Percentiles rank a stretch among this genome's conserved stretches.
Conservation (phyloP, 2,329 filamentous ascomycete genomes). For the Chaetothyriales sp. region DNA sequence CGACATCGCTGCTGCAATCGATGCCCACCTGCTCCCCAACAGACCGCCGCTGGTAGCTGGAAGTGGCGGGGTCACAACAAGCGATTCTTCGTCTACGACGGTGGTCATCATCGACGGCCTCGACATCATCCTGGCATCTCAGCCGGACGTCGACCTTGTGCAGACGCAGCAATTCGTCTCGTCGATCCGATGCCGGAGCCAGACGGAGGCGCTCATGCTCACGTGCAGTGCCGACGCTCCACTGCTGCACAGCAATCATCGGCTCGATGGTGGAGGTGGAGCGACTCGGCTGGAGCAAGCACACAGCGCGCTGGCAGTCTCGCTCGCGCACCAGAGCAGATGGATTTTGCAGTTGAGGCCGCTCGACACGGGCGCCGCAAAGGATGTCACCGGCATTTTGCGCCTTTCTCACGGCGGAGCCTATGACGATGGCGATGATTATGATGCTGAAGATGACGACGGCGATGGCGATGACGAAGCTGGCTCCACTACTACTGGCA, state of each 20-base stretch:
- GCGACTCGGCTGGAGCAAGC: conserved; percentile 54
- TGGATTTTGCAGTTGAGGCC: conserved; percentile 57
- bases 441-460: conserved; percentile 14
- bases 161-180: conserved; percentile 9
- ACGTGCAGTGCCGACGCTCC: conserved; percentile 61
- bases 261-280: conserved; percentile 28
- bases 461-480: conserved; percentile 2
- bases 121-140: conserved; percentile 16
- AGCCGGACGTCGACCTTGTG: conserved; percentile 5
- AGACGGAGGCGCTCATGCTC: conserved; percentile 42
- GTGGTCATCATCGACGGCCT: conserved; percentile 14
- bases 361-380: conserved; percentile 76
- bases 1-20: background rate
- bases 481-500: background rate
- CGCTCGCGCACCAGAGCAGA: conserved; percentile 61
- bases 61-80: too few relatives aligned
- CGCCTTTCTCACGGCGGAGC: conserved; percentile 52
- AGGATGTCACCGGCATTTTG: conserved; percentile 79
- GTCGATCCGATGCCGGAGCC: conserved; percentile 5
- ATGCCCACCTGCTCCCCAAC: background rate
- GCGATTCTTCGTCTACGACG: conserved; percentile 1
- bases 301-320: conserved; percentile 57
- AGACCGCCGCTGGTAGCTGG: too few relatives aligned
- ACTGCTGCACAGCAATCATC: conserved; percentile 40
- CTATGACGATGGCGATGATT: conserved; percentile 22